Conservation (phyloP, 2,329 filamentous ascomycete species). For the Colletotrichum magnum region DNA sequence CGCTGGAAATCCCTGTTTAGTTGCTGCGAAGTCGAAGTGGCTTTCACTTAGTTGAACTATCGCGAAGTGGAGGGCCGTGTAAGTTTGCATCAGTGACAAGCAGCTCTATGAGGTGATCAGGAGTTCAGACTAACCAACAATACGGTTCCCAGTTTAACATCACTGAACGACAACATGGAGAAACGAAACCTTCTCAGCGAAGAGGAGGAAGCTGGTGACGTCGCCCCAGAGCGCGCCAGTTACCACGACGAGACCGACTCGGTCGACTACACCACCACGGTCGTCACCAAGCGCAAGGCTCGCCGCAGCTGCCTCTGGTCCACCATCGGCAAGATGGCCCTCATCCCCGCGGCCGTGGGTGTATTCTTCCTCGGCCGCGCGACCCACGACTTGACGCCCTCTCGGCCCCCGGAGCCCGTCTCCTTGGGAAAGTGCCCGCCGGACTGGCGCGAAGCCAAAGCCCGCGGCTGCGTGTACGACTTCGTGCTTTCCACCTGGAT, state of each 20-base stretch:
- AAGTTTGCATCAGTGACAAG: neutral
- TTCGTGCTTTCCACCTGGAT: constrained; percentile 44
- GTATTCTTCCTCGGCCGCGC: constrained; percentile 25
- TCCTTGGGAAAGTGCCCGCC: constrained; percentile 26
- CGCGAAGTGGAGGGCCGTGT: neutral
- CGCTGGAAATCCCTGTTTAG: neutral
- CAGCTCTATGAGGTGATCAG: no score
- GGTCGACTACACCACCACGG: constrained; percentile 1
- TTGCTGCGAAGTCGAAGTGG: neutral
- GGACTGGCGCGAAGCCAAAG: constrained; percentile 47
- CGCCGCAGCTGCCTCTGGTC: constrained; percentile 13
- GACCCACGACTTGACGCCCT: constrained; percentile 18
- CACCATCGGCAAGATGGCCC: constrained; percentile 3
- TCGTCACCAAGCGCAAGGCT: constrained; percentile 9
- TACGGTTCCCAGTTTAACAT: neutral
- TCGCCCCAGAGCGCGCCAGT: neutral
- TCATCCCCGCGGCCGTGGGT: constrained; percentile 13
- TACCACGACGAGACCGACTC: constrained; percentile 26
- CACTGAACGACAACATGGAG: constrained; percentile 7
- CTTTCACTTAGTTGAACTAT: neutral
- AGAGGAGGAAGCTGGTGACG: neutral
- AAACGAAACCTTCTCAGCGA: constrained; percentile 1
- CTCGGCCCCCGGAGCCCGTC: constrained; percentile 15
- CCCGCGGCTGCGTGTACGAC: constrained; percentile 31
- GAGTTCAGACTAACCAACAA: no score